Conservation (phyloP, 108 stramenopile species). For the Fragilariopsis cylindrus region DNA sequence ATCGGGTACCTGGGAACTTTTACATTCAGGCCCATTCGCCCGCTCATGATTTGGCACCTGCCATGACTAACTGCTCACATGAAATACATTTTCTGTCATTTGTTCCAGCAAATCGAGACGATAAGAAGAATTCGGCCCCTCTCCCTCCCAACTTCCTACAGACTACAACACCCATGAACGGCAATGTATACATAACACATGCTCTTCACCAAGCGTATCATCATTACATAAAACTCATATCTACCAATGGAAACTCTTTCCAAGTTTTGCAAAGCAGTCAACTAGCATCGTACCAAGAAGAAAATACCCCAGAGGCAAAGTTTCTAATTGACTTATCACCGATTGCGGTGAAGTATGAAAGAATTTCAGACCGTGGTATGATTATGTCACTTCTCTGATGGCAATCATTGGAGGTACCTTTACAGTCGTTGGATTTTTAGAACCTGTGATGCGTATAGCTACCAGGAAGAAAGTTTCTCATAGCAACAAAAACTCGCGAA, state of each 20-base stretch:
- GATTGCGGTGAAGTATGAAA: constrained; percentile 58
- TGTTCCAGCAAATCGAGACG: constrained; percentile 33
- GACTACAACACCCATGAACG: constrained; percentile 74
- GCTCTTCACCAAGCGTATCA: constrained; percentile 89
- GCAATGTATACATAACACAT: constrained; percentile 66
- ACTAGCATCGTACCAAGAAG: constrained; percentile 52
- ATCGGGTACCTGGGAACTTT: constrained; percentile 95
- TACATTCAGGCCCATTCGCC: constrained; percentile 87
- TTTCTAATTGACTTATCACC: constrained; percentile 85
- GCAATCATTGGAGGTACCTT: constrained; percentile 96
- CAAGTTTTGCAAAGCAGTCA: constrained; percentile 70
- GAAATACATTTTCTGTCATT: constrained; percentile 86
- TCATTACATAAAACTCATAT: constrained; percentile 92
- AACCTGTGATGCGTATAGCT: constrained; percentile 32
- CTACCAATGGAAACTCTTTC: constrained; percentile 47
- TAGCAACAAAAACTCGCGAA: not conserved
- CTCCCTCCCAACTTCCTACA: constrained; percentile 29
- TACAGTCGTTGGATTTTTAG: constrained; percentile 93
- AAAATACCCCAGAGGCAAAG: constrained; percentile 78
- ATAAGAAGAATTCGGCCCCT: not conserved
- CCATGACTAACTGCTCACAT: constrained; percentile 90
- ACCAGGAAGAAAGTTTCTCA: constrained; percentile 6
- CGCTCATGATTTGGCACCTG: constrained; percentile 81
- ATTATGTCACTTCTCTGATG: constrained; percentile 88
- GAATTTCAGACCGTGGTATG: constrained; percentile 75